These are phyloP conservation scores for Penicillium sp. DNA, from an alignment of 2,329 filamentous ascomycete species.

Conservation along the genomic window DNA sequence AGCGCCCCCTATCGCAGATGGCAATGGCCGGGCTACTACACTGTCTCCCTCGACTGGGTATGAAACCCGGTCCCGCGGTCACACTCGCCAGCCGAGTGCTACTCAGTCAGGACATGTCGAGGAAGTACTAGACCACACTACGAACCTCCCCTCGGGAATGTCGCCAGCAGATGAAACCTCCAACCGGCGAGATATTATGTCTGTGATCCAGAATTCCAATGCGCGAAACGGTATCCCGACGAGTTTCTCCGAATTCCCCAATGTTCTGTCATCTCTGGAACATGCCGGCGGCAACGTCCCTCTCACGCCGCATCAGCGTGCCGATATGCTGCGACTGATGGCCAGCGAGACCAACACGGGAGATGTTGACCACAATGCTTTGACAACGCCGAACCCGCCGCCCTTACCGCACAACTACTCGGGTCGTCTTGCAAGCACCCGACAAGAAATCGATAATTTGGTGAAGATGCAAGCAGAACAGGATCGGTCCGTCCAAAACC, in stretches of 20 bases:
- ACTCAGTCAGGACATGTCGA: slow-evolving; percentile 38
- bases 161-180: slow-evolving; percentile 15
- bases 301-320: slow-evolving; percentile 44
- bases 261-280: slow-evolving; percentile 44
- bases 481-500: slow-evolving; percentile 66
- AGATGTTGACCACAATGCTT: slow-evolving; percentile 47
- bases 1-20: slow-evolving; percentile 35
- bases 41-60: slow-evolving; percentile 35
- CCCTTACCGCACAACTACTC: slow-evolving; percentile 49
- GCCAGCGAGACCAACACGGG: slow-evolving; percentile 43
- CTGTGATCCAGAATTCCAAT: slow-evolving; percentile 46
- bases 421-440: slow-evolving; percentile 56
- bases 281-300: slow-evolving; percentile 41
- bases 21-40: slow-evolving; percentile 31
- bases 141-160: slow-evolving; percentile 17
- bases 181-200: slow-evolving; percentile 46
- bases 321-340: slow-evolving; percentile 46
- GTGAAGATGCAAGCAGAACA: slow-evolving; percentile 75
- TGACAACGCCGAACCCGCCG: slow-evolving; percentile 52
- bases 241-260: slow-evolving; percentile 41
- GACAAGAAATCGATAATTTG: slow-evolving; percentile 71
- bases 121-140: slow-evolving; percentile 40
- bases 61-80: slow-evolving; percentile 27
- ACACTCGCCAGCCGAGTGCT: slow-evolving; percentile 30
- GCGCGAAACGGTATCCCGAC: slow-evolving; percentile 39